Base-by-base conservation (phyloP, 2,329 filamentous ascomycete species). In the Rhinocladiella similis region DNA sequence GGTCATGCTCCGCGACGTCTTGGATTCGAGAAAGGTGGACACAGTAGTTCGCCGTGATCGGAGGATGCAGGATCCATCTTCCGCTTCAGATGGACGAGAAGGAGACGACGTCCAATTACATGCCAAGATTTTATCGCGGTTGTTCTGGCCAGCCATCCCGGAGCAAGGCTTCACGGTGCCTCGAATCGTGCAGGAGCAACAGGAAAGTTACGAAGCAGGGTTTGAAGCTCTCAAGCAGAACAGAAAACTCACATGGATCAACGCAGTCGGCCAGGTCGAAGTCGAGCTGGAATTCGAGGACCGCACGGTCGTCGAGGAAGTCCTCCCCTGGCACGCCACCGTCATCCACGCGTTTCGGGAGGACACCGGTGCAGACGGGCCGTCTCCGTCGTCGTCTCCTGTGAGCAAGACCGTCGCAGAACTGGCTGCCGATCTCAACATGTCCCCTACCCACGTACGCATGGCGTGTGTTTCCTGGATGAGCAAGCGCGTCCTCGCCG, bases 1-100 rank as follows among this genome's bases (percentile, higher is more conserved):
- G 69, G 94, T 99, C 66, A 99, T 99, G 94, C 83, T 99, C 55
- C 90, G 88, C 62, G 94, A 99, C 70, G 89, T 97, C 35, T 83
- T 89, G 63, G 92, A 97, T 67, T 96, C 91, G 1, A 81, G 82
- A 59, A 82, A 84, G 41, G 83, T 95, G 57, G 89, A 97, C 68
- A 75, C 79, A 6, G 77, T 81, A 12, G 84, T 96, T 46, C 78
- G 84, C 41, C 80, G 79, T 54, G 77, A 76, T 38, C 74, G 79
- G 67, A 69, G 72, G 6, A 53, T 63, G 51, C 59, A 56, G 65
- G 47, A 49, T 66, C 16, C 16, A 10, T 10, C 6, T 43, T 12
- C 20, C 4, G 22, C 19, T 25, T 14, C 18, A 42, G 39, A 20
- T 5, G 41, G 18, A 19, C 2, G 52, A 70, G 68, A 55, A 62